A percentile compares a stretch with the other conserved stretches of the same genome.
Conservation (phyloP, 2,329 filamentous ascomycete genomes). For the Pseudovirgaria hyperparasitica region DNA sequence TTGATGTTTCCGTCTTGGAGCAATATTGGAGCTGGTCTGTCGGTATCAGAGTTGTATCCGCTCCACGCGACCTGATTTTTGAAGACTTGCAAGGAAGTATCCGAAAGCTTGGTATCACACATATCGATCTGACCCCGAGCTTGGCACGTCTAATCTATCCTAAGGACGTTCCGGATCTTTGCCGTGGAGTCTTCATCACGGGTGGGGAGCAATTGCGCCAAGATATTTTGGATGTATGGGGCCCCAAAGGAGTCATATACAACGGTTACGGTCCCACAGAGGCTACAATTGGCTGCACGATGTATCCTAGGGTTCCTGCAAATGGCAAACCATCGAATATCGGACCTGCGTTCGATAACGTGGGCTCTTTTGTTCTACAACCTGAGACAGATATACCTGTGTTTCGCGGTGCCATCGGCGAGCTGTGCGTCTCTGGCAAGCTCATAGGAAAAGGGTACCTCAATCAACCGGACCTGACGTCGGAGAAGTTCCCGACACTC, state of each 20-base stretch:
- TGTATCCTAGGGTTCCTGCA: slow-evolving; percentile 66
- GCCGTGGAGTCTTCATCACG: slow-evolving; percentile 80
- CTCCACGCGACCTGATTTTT: slow-evolving; percentile 71
- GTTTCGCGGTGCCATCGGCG: slow-evolving; percentile 65
- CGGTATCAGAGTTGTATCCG: slow-evolving; percentile 71
- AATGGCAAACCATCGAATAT: slow-evolving; percentile 82
- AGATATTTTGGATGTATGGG: slow-evolving; percentile 81
- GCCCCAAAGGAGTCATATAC: slow-evolving; percentile 66
- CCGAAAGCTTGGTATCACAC: slow-evolving; percentile 60
- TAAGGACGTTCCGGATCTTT: slow-evolving; percentile 66
- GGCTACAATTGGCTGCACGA: slow-evolving; percentile 84
- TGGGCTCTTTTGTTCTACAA: slow-evolving; percentile 66
- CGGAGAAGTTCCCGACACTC: slow-evolving; percentile 61
- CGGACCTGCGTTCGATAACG: slow-evolving; percentile 74
- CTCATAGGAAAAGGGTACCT: slow-evolving; percentile 85
- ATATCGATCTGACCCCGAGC: slow-evolving; percentile 85
- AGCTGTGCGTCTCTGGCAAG: slow-evolving; percentile 77
- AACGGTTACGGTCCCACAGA: slow-evolving; percentile 89
- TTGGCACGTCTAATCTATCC: slow-evolving; percentile 68
- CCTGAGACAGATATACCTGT: slow-evolving; percentile 60
- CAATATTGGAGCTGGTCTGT: slow-evolving; percentile 95
- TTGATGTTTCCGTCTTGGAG: slow-evolving; percentile 85
- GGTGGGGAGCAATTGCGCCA: slow-evolving; percentile 81
- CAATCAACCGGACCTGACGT: slow-evolving; percentile 64
- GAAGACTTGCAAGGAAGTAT: slow-evolving; percentile 70